phyloP scores from a whole-genome alignment of 306 rosid genomes.

The Cicer yamashitae region DNA sequence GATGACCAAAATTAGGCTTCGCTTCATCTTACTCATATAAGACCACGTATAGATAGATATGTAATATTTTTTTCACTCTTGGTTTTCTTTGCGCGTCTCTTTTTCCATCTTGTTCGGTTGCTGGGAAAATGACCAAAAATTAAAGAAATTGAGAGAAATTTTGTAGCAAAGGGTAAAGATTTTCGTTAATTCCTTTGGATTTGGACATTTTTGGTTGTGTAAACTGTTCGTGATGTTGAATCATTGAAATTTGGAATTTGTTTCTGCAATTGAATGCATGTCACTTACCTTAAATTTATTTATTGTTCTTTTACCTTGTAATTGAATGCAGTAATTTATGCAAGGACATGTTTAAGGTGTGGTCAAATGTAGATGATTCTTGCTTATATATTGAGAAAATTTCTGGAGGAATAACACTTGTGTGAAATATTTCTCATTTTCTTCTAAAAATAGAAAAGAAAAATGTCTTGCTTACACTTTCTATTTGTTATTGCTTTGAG shows the following conservation, averaged over 20 bases:
- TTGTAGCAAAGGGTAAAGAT: not conserved
- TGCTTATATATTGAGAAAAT: conserved; percentile 69
- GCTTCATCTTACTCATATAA: too few relatives aligned
- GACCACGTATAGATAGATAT: too few relatives aligned
- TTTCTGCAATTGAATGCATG: not conserved
- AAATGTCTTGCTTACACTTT: not conserved
- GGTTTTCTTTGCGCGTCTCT: not conserved
- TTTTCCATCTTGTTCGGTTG: conserved; percentile 7
- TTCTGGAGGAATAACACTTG: conserved; percentile 90
- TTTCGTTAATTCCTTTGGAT: conserved; percentile 10
- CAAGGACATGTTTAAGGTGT: conserved; percentile 77
- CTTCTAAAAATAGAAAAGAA: not conserved
- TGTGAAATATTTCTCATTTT: conserved; percentile 54
- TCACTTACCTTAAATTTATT: not conserved
- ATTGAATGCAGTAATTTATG: conserved; percentile 63
- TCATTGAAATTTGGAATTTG: not conserved
- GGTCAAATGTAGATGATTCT: conserved; percentile 78
- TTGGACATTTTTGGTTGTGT: not conserved
- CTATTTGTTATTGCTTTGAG: too few relatives aligned
- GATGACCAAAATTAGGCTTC: too few relatives aligned
- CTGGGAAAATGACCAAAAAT: not conserved
- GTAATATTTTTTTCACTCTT: not conserved
- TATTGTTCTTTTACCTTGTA: not conserved
- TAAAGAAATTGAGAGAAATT: not conserved
- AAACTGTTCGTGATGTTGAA: not conserved